Conservation (phyloP, 306 rosid species). For the Medicago ruthenica region DNA sequence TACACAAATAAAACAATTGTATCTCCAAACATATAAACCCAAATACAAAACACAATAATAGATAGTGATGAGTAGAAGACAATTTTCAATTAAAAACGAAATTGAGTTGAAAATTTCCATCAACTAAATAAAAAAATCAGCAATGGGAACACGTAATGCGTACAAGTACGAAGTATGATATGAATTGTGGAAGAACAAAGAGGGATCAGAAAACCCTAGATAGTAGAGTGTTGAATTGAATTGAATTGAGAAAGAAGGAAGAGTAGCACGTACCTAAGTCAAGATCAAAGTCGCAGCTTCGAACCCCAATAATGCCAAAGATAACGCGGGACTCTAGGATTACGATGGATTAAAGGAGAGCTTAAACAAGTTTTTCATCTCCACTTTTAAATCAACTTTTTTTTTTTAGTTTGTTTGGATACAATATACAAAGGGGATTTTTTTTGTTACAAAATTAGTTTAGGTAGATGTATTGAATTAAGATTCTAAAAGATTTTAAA, state of each 20-base stretch:
- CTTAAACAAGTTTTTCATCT: too few relatives aligned
- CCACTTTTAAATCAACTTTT: too few relatives aligned
- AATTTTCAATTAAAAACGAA: neutral
- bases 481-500: too few relatives aligned
- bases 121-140: neutral
- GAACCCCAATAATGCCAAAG: neutral
- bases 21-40: slow-evolving; percentile 11
- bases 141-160: neutral
- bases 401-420: too few relatives aligned
- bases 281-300: slow-evolving; percentile 37
- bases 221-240: slow-evolving; percentile 24
- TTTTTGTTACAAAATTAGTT: too few relatives aligned
- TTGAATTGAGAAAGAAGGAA: neutral
- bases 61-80: neutral
- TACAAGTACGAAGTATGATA: neutral
- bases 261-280: slow-evolving; percentile 14
- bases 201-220: slow-evolving; percentile 56
- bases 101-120: neutral
- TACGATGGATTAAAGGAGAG: neutral
- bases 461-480: too few relatives aligned
- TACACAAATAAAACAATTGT: slow-evolving; percentile 4
- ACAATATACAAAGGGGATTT: too few relatives aligned
- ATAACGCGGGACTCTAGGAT: slow-evolving; percentile 42
- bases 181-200: neutral
- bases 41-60: neutral